Evolutionary conservation across 208 protist species (phyloP), one percentile per base, ranked within the genome.

Genomic region (Wallacemonas sp.): DNA sequence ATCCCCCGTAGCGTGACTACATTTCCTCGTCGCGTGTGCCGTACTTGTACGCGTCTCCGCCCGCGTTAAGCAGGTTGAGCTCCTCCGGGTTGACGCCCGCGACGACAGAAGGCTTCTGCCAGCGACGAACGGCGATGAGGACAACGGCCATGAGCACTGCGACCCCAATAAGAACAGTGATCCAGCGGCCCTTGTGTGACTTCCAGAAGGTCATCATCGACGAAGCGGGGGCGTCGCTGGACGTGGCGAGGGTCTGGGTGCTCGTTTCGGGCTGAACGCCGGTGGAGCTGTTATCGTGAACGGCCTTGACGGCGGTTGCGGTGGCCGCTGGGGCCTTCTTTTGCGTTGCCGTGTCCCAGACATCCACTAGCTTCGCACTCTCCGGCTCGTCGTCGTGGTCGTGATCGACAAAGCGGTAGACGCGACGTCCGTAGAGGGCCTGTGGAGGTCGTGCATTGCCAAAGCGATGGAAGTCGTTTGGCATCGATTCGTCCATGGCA

Each of bases 361-460:
- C 58, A 19, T 75, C 66, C 22, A 67, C 38, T 1, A 82, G 53
- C 64, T 63, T 38, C 5, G 24, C 15, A 41, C 39, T 54, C 26
- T 63, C 54, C 14, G 59, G 30, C 17, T 62, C 55, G n/a, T 70
- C 36, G 30, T 70, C 30, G 65, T 70, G 21, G 44, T 62, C 31
- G 53, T 54, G 26, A 19, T 90, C 89, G 27, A 84, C 68, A 51
- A 84, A 92, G 49, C 82, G 85, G 58, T 74, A 87, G 24, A 95
- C 80, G 12, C 59, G 64, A 6, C 89, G 82, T 15, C 75, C 71
- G 33, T 83, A 83, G 41, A 89, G 73, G 15, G 85, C 60, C 77
- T 94, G 85, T 12, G 80, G 79, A 1, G 82, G 82, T 3, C 83
- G 74, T 1, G 70, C 68, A 71, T 90, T 91, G 41, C 79, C 79